phyloP scores from a whole-genome alignment of 2,329 filamentous ascomycete species.

The Colletotrichum plurivorum region DNA sequence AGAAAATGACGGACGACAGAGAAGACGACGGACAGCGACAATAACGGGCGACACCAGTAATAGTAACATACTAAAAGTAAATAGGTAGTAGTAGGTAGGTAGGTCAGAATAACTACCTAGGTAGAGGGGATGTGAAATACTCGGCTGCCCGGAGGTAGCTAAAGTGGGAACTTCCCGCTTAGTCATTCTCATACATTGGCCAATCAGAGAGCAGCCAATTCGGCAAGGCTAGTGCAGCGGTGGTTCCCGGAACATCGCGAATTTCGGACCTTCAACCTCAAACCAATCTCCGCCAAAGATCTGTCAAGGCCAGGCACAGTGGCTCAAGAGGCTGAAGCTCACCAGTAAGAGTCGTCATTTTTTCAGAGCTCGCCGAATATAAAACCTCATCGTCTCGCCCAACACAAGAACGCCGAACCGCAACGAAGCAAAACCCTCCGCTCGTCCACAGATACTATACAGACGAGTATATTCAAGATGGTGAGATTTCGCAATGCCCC shows the following conservation, averaged over 20 bases:
- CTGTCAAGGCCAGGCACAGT: too few species aligned
- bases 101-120: too few species aligned
- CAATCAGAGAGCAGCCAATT: slow-evolving; percentile 39
- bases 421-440: slow-evolving; percentile 23
- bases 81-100: too few species aligned
- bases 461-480: slow-evolving; percentile 50
- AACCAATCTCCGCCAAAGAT: slow-evolving; percentile 27
- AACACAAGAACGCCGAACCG: slow-evolving; percentile 3
- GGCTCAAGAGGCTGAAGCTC: too few species aligned
- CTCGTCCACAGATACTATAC: slow-evolving; percentile 27
- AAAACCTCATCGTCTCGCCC: slow-evolving; percentile 20
- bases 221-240: slow-evolving; percentile 36
- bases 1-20: too few species aligned
- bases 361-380: too few species aligned
- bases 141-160: too few species aligned
- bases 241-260: slow-evolving; percentile 42
- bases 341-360: too few species aligned
- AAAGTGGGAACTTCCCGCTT: not conserved
- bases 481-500: slow-evolving; percentile 45
- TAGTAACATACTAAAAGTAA: too few species aligned
- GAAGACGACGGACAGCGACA: too few species aligned
- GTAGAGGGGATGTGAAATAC: too few species aligned
- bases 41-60: too few species aligned
- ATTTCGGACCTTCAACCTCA: slow-evolving; percentile 40
- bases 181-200: slow-evolving; percentile 19